Conservation (phyloP, 345 rosid genomes). For the Eucalyptus victrix region DNA sequence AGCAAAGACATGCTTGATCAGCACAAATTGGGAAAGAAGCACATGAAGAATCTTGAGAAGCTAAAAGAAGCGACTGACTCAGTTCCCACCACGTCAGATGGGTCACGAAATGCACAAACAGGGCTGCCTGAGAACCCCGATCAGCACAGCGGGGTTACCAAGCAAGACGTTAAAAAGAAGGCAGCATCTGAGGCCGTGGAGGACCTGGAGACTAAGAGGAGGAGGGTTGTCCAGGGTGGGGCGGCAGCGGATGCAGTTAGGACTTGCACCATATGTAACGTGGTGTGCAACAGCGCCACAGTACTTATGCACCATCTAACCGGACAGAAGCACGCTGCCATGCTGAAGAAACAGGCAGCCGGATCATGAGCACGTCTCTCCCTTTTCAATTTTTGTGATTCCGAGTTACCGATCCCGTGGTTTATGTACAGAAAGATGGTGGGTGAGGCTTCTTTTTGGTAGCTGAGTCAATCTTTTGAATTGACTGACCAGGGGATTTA, state of each 20-base stretch:
- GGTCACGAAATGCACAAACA: not conserved
- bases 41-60: constrained; percentile 14
- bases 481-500: not conserved
- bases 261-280: constrained; percentile 26
- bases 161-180: constrained; percentile 4
- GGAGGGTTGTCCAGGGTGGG: constrained; percentile 21
- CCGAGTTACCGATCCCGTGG: not conserved
- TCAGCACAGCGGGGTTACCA: not conserved
- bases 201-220: constrained; percentile 29
- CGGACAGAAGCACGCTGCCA: constrained; percentile 28
- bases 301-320: constrained; percentile 22
- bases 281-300: constrained; percentile 39
- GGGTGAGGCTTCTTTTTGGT: not conserved
- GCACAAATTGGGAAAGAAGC: constrained; percentile 21
- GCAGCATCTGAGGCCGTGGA: not conserved
- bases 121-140: constrained; percentile 17
- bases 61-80: not conserved
- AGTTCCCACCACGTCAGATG: not conserved
- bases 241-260: constrained; percentile 27
- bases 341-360: constrained; percentile 2
- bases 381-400: not conserved
- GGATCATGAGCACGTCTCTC: not conserved
- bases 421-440: not conserved
- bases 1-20: constrained; percentile 9
- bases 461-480: not conserved